These are phyloP conservation scores for Sugiyamaella pinicola DNA, from an alignment of 1,139 yeast species.

Conservation along the genomic window DNA sequence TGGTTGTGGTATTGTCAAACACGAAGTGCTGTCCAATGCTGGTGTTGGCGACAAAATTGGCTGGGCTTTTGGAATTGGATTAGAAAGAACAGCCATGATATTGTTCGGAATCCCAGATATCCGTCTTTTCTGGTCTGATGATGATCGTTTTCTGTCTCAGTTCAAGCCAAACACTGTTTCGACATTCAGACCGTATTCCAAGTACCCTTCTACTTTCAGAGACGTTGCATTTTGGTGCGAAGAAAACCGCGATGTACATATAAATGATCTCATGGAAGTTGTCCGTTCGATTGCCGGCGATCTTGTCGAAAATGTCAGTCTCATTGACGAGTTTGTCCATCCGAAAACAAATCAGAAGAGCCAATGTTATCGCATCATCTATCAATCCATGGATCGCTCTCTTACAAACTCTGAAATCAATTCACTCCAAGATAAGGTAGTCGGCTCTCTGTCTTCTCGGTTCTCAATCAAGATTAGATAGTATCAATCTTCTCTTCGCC, in stretches of 20 bases:
- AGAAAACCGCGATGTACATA: conserved; percentile 54
- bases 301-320: conserved; percentile 79
- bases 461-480: conserved; percentile 67
- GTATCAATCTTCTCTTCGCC: not conserved
- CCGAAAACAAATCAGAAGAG: conserved; percentile 78
- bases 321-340: conserved; percentile 80
- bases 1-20: conserved; percentile 91
- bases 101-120: conserved; percentile 95
- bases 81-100: conserved; percentile 94
- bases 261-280: conserved; percentile 91
- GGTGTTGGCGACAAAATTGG: conserved; percentile 69
- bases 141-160: conserved; percentile 74
- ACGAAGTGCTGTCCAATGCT: conserved; percentile 72
- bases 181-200: conserved; percentile 85
- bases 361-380: conserved; percentile 85
- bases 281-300: conserved; percentile 83
- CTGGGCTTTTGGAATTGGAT: conserved; percentile 98
- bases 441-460: conserved; percentile 52
- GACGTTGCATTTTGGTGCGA: conserved; percentile 89
- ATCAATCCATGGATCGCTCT: conserved; percentile 94
- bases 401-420: conserved; percentile 83
- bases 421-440: conserved; percentile 63
- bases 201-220: conserved; percentile 82
- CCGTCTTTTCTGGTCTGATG: conserved; percentile 87
- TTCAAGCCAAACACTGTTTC: conserved; percentile 65